Base-by-base conservation (phyloP, 441 rosid species). In the Theobroma grandiflorum region DNA sequence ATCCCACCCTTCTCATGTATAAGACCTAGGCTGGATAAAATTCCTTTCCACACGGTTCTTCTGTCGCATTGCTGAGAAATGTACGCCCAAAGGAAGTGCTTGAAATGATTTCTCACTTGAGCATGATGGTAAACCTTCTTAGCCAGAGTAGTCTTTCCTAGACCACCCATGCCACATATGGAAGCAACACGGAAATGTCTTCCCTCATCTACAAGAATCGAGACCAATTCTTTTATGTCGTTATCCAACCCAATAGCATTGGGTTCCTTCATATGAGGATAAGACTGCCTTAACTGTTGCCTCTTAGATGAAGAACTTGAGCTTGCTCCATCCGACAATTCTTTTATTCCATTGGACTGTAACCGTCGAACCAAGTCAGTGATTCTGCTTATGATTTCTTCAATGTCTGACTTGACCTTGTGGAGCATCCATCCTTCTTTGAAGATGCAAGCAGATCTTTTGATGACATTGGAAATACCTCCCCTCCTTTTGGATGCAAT, bases 71-170 rank as follows among this genome's bases (percentile, higher is more conserved):
- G 82, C 67, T 85, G 83, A 64, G 87, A 85, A 47, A 85, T 63
- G 62, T 63, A 85, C 22, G 76, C 87, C 87, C 85, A 82, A 31
- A 77, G 82, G 74, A 85, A 80, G 53, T 76, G 53, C 52, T 63
- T 40, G 52, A 85, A 85, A n/a, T 80, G 66, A 47, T 74, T 70
- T 76, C 80, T 85, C 20, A 82, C 81, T 74, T 15, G 22, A 1
- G 33, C 1, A 8, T 79, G 77, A 63, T 82, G 79, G 67, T 73
- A 85, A n/a, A 82, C 72, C 67, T 78, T 72, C 63, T 75, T 85
- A 40, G 87, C 87, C 18, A 82, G 67, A 78, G 87, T 85, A 49
- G 84, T 82, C 66, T 82, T 82, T 38, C 87, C 87, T 43, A 82
- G 49, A 70, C 87, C 87, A 62, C 85, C 85, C 87, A 85, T 85